Base-by-base conservation (phyloP, 192 early-diverging fungal species). In the Spizellomyces sp. region DNA sequence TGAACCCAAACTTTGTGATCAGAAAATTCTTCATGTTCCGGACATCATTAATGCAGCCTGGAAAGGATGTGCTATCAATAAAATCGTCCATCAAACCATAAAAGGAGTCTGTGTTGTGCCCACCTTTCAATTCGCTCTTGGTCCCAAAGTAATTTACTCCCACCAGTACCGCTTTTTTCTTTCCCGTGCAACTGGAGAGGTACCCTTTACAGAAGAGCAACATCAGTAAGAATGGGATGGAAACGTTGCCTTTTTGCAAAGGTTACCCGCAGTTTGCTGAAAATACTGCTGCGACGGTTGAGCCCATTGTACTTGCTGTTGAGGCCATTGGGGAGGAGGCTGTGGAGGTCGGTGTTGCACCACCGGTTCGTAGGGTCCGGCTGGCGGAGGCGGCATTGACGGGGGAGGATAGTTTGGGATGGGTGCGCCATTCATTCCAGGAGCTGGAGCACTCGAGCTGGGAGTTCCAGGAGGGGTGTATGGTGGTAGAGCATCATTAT, bases 131-230 rank as follows among this genome's bases (percentile, higher is more conserved):
- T 71, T 86, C 78, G 62, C 82, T 80, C 64, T 78, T 77, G 56
- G 85, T 80, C 27, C 84, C 82, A 57, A 83, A 80, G 79, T 98
- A 98, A 75, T 98, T 98, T 79, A 96, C 94, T 21, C 96, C 96
- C 67, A 98, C 90, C 48, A 98, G 83, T 21, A 98, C 79, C 8
- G 94, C 95, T 48, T 78, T 78, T 45, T 75, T 78, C 52, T 62
- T 65, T 12, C 79, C 79, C 4, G 63, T 64, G 46, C 73, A 75
- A 5, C 17, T 77, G 0, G 74, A 76, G 7, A 78, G 55, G 59
- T 73, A 69, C 17, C 48, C 66, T 68, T 41, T 10, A 46, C n/a
- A 48, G 47, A 14, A 14, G 41, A 22, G 41, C 4, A 14, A 9
- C n/a, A 14, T 67, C 52, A 56, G 68, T 14, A 14, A 14, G 10